These are phyloP conservation scores for Psidium friedrichsthalianum DNA, from an alignment of 345 rosid species.

Conservation along the genomic window DNA sequence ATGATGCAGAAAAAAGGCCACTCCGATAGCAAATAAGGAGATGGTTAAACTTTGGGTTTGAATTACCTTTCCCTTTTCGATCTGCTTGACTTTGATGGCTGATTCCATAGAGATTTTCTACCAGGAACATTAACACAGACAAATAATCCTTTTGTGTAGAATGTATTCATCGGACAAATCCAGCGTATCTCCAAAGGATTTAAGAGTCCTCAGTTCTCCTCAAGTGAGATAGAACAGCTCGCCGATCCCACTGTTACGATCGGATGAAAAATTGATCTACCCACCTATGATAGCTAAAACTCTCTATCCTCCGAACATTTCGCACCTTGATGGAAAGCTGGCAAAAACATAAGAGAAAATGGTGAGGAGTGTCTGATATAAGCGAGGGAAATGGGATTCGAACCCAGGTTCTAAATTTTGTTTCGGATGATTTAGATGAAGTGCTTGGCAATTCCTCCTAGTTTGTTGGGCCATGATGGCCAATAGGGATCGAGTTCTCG, in stretches of 20 bases:
- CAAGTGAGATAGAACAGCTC: background rate
- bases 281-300: background rate
- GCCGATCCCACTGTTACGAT: background rate
- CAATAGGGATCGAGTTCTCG: background rate
- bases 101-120: background rate
- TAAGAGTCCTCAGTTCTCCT: background rate
- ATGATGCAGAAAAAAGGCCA: background rate
- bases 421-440: background rate
- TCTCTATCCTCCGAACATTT: background rate
- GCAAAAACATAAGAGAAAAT: background rate
- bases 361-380: background rate
- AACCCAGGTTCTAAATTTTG: background rate
- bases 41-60: background rate
- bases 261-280: background rate
- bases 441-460: background rate
- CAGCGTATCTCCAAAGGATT: background rate
- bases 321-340: background rate
- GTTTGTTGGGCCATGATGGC: background rate
- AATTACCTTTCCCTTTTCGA: background rate
- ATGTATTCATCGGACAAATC: background rate
- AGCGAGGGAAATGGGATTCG: background rate
- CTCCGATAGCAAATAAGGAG: background rate
- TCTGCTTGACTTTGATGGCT: background rate
- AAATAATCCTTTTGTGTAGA: background rate
- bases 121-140: background rate